Evolutionary conservation across 192 early-diverging fungal genomes (phyloP).

Genomic region (Linderina pennispora): DNA sequence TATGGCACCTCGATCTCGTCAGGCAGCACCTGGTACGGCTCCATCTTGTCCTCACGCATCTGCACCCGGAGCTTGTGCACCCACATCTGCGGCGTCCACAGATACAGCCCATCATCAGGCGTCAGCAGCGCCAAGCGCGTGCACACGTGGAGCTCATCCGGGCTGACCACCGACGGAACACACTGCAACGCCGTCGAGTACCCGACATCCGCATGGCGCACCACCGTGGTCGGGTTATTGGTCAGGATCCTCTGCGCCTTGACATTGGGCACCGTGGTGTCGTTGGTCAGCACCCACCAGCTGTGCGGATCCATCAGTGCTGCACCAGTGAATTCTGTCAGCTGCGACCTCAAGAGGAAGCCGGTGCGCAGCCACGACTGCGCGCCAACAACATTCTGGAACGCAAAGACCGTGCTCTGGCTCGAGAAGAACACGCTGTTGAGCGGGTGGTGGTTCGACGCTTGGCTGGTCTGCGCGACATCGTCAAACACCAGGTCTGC

Average conservation of each 20-base stretch:
- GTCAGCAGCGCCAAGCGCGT: constrained; percentile 32
- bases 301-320: constrained; percentile 31
- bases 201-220: constrained; percentile 42
- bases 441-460: constrained; percentile 26
- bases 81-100: constrained; percentile 14
- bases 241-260: constrained; percentile 23
- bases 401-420: constrained; percentile 16
- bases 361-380: constrained; percentile 31
- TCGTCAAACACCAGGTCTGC: constrained; percentile 40
- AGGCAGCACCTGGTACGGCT: constrained; percentile 24
- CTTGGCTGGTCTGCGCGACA: constrained; percentile 3
- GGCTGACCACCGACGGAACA: constrained; percentile 11
- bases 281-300: constrained; percentile 36
- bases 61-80: constrained; percentile 4
- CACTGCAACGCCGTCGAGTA: constrained; percentile 30
- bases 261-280: constrained; percentile 9
- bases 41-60: constrained; percentile 11
- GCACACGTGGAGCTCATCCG: constrained; percentile 10
- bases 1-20: constrained; percentile 14
- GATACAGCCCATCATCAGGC: constrained; percentile 25
- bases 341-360: constrained; percentile 33
- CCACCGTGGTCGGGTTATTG: constrained; percentile 25
- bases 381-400: constrained; percentile 28
- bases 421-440: constrained; percentile 20
- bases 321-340: constrained; percentile 37